phyloP scores from a whole-genome alignment of 306 rosid genomes.

The Sesbania bispinosa region DNA sequence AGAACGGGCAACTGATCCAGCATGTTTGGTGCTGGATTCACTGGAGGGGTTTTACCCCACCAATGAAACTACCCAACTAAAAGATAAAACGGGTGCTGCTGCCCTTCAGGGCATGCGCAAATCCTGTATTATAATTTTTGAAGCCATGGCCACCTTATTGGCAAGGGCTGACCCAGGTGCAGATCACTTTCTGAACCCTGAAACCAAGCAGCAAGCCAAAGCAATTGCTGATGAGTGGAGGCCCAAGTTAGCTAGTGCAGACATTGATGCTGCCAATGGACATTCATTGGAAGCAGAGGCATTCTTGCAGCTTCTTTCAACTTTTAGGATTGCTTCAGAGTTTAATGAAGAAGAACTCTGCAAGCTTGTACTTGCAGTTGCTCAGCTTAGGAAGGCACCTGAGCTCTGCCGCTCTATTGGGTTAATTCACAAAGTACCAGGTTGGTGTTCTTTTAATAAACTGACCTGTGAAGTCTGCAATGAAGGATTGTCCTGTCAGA shows the following conservation, averaged over 20 bases:
- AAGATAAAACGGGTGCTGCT: conserved; percentile 56
- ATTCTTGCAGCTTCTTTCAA: conserved; percentile 74
- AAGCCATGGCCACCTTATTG: conserved; percentile 66
- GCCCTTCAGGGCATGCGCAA: conserved; percentile 74
- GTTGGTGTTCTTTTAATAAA: conserved; percentile 75
- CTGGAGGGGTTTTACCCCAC: conserved; percentile 82
- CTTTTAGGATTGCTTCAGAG: conserved; percentile 82
- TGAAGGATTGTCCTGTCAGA: conserved; percentile 46
- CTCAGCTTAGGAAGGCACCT: conserved; percentile 76
- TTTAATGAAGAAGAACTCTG: conserved; percentile 88
- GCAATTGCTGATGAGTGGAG: conserved; percentile 90
- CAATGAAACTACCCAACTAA: conserved; percentile 49
- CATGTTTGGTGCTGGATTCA: conserved; percentile 73
- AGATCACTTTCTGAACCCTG: conserved; percentile 70
- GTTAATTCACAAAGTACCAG: conserved; percentile 83
- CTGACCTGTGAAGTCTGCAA: conserved; percentile 65
- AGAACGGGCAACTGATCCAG: conserved; percentile 60
- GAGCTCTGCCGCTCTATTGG: conserved; percentile 91
- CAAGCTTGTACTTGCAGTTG: conserved; percentile 80
- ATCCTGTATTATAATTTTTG: conserved; percentile 59
- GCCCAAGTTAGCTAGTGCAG: conserved; percentile 66
- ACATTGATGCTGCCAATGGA: conserved; percentile 84
- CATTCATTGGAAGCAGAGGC: conserved; percentile 88
- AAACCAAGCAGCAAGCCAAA: conserved; percentile 88
- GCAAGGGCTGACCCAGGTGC: conserved; percentile 74